These are phyloP conservation scores for Fraxinus quadrangulata DNA, from an alignment of 257 asterid genomes.

Conservation along the genomic window DNA sequence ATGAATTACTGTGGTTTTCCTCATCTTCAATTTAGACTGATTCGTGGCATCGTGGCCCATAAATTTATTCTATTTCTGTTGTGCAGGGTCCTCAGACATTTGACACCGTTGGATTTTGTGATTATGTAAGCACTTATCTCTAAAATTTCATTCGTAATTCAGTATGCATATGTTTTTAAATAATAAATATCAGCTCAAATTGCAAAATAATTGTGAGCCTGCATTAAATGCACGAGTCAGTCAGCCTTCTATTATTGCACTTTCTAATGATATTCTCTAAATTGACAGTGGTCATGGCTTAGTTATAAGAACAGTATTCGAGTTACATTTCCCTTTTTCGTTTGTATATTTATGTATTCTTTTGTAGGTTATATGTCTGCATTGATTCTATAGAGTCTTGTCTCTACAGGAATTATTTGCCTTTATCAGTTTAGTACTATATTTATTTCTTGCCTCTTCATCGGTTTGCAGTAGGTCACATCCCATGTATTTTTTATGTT, in stretches of 20 bases:
- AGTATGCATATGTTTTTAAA: neutral
- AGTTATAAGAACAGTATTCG: neutral
- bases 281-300: neutral
- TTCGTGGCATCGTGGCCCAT: constrained; percentile 12
- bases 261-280: neutral
- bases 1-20: constrained; percentile 6
- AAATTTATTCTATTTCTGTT: constrained; percentile 21
- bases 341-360: no score
- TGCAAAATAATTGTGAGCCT: neutral
- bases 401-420: neutral
- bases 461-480: neutral
- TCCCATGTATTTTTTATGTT: neutral
- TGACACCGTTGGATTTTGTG: constrained; percentile 65
- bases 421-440: neutral
- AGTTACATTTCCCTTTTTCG: neutral
- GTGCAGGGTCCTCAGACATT: constrained; percentile 70
- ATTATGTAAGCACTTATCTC: constrained; percentile 63
- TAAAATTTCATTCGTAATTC: constrained; percentile 15
- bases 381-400: neutral
- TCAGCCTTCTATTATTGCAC: neutral
- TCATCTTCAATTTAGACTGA: constrained; percentile 16
- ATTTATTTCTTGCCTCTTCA: neutral
- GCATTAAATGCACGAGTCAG: neutral
- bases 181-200: constrained; percentile 5
- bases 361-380: neutral